A percentile compares a stretch with the other conserved stretches of the same genome.
phyloP scores from a whole-genome alignment of 2,329 filamentous ascomycete genomes.

The Scorias spongiosa region DNA sequence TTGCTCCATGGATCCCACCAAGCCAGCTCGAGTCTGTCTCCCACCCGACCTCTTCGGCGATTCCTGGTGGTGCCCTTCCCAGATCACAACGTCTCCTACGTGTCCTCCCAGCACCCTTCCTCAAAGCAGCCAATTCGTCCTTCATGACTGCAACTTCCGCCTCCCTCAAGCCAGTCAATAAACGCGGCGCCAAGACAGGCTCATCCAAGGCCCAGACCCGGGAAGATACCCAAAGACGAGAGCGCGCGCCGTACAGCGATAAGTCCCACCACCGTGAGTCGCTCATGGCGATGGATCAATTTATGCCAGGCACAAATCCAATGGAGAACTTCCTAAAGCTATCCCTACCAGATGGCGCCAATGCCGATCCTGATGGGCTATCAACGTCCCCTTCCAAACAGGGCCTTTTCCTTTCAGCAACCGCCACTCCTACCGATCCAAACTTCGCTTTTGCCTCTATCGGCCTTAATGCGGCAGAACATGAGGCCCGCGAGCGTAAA shows the following conservation, averaged over 20 bases:
- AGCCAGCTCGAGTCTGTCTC: slow-evolving; percentile 71
- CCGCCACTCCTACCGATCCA: slow-evolving; percentile 20
- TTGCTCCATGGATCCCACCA: slow-evolving; percentile 94
- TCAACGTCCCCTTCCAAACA: slow-evolving; percentile 9
- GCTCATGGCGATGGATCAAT: slow-evolving; percentile 35
- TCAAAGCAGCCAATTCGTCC: slow-evolving; percentile 88
- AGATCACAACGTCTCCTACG: slow-evolving; percentile 83
- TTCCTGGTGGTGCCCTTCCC: slow-evolving; percentile 73
- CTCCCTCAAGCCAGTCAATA: slow-evolving; percentile 20
- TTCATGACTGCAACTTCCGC: slow-evolving; percentile 84
- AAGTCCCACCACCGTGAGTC: slow-evolving; percentile 25
- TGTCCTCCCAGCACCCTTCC: slow-evolving; percentile 72
- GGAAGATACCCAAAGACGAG: slow-evolving; percentile 6
- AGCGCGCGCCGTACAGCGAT: slow-evolving; percentile 8
- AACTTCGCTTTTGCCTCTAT: slow-evolving; percentile 27
- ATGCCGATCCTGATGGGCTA: slow-evolving; percentile 10
- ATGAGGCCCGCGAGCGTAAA: slow-evolving; percentile 57
- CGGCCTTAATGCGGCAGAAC: slow-evolving; percentile 34
- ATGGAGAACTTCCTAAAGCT: slow-evolving; percentile 11
- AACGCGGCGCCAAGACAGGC: slow-evolving; percentile 7
- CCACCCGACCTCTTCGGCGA: slow-evolving; percentile 31
- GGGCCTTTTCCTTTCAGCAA: slow-evolving; percentile 17
- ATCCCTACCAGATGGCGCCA: slow-evolving; percentile 6
- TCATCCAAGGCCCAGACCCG: slow-evolving; percentile 2
- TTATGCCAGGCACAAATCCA: slow-evolving; percentile 24